A percentile compares a stretch with the other conserved stretches of the same genome.
Conservation (phyloP, 1,139 yeast genomes). For the Kluyveromyces marxianus region DNA sequence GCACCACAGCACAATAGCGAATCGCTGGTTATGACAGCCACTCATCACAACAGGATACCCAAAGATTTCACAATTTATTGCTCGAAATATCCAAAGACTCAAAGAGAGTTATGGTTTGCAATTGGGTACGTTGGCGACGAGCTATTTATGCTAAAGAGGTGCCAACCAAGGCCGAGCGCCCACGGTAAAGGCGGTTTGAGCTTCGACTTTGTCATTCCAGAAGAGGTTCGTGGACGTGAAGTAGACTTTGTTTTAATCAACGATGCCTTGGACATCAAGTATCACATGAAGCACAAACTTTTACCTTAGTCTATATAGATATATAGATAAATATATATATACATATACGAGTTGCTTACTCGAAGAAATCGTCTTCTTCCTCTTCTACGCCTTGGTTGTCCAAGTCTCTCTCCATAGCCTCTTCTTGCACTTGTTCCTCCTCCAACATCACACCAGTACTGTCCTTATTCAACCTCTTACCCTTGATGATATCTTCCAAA, state of each 20-base stretch:
- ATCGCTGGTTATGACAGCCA: constrained; percentile 39
- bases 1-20: constrained; percentile 32
- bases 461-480: constrained; percentile 33
- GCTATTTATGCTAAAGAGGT: constrained; percentile 55
- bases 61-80: constrained; percentile 58
- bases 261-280: constrained; percentile 57
- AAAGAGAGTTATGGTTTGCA: constrained; percentile 91
- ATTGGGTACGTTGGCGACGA: constrained; percentile 50
- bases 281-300: constrained; percentile 20
- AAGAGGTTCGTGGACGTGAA: constrained; percentile 39
- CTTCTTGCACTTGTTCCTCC: constrained; percentile 10
- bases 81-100: constrained; percentile 82
- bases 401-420: constrained; percentile 8
- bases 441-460: constrained; percentile 20
- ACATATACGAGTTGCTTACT: constrained; percentile 20
- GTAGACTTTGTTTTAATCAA: constrained; percentile 47
- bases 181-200: constrained; percentile 35
- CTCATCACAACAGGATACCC: constrained; percentile 48
- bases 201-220: constrained; percentile 45
- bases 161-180: constrained; percentile 46
- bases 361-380: constrained; percentile 44
- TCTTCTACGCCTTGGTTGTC: constrained; percentile 11
- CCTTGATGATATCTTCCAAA: constrained; percentile 49
- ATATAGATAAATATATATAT: background rate
- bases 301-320: background rate